A percentile compares a stretch with the other conserved stretches of the same genome.
Conservation (phyloP, 371 early-diverging fungal genomes). For the Haplosporangium sp. region DNA sequence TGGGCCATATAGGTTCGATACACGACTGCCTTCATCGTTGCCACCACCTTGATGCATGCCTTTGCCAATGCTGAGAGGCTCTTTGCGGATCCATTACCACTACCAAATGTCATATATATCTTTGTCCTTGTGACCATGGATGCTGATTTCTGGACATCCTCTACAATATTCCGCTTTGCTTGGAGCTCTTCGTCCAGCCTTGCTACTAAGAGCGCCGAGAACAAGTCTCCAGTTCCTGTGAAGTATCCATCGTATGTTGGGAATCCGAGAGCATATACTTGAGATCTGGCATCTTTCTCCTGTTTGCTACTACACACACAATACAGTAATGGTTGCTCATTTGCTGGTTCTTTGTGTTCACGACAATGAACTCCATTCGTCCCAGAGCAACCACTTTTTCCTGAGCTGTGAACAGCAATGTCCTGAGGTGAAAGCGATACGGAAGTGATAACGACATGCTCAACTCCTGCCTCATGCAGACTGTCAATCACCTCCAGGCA, state of each 20-base stretch:
- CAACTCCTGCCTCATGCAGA: constrained; percentile 77
- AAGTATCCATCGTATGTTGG: constrained; percentile 82
- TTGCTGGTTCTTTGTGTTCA: neutral
- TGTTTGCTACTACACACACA: constrained; percentile 50
- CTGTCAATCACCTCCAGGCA: constrained; percentile 65
- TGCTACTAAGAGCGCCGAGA: constrained; percentile 82
- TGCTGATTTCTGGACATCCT: neutral
- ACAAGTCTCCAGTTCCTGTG: constrained; percentile 94
- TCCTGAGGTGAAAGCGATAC: constrained; percentile 56
- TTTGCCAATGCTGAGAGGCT: constrained; percentile 31
- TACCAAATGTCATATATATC: too few relatives aligned
- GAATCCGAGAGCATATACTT: constrained; percentile 71
- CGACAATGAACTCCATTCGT: neutral
- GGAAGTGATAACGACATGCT: constrained; percentile 83
- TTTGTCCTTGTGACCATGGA: neutral
- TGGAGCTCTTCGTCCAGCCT: constrained; percentile 52
- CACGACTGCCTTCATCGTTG: constrained; percentile 80
- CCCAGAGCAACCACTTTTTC: neutral
- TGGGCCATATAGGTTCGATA: constrained; percentile 68
- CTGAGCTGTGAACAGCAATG: constrained; percentile 27
- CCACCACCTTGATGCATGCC: constrained; percentile 70
- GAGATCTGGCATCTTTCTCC: constrained; percentile 32
- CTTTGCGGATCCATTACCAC: neutral
- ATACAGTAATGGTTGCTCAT: constrained; percentile 18
- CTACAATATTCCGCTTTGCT: neutral